These are phyloP conservation scores for Cladosporium velox DNA, from an alignment of 2,329 filamentous ascomycete genomes.

Conservation along the genomic window DNA sequence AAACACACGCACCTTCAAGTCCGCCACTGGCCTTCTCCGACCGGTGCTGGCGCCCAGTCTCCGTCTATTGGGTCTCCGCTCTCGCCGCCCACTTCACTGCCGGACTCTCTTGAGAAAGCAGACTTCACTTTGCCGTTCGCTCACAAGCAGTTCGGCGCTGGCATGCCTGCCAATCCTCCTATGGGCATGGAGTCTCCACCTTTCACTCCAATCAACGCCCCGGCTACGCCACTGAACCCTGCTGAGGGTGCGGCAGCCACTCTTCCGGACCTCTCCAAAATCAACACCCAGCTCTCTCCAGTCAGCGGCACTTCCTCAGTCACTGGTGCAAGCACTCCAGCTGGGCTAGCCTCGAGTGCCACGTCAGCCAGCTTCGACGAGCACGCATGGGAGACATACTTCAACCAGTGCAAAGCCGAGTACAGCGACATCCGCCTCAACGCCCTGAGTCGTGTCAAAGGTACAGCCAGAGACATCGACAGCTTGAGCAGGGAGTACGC, in stretches of 20 bases:
- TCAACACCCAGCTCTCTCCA: constrained; percentile 28
- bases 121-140: constrained; percentile 13
- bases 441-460: constrained; percentile 47
- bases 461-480: constrained; percentile 36
- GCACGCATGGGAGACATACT: constrained; percentile 36
- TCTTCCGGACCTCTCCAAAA: constrained; percentile 24
- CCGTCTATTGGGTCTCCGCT: constrained; percentile 26
- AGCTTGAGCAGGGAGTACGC: constrained; percentile 29
- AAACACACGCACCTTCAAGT: constrained; percentile 18
- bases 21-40: constrained; percentile 25
- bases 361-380: constrained; percentile 30
- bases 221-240: constrained; percentile 26
- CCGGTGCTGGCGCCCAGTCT: constrained; percentile 20
- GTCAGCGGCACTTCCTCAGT: constrained; percentile 17
- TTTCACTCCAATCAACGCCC: constrained; percentile 33
- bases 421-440: constrained; percentile 41
- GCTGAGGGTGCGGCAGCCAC: constrained; percentile 15
- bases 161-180: neutral
- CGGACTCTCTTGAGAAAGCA: constrained; percentile 12
- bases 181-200: constrained; percentile 37
- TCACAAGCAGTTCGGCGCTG: neutral
- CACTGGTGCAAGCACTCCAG: constrained; percentile 22
- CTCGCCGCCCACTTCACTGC: constrained; percentile 20
- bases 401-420: constrained; percentile 35
- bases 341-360: constrained; percentile 14